phyloP scores from a whole-genome alignment of 2,329 filamentous ascomycete genomes.

The Curvularia verruculosa region DNA sequence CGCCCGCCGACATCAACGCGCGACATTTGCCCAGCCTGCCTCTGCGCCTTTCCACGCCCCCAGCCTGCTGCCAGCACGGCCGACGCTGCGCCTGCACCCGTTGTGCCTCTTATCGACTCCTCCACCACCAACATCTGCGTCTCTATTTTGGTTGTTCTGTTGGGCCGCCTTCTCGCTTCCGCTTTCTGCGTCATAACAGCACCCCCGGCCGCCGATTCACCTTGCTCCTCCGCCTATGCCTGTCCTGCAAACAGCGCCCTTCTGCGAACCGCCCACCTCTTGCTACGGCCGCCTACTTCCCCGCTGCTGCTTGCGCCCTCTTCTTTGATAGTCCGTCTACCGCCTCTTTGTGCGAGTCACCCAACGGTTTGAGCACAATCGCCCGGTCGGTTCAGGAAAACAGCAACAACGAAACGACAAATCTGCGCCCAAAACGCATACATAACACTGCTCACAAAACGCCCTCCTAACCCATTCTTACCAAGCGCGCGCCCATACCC shows the following conservation, averaged over 20 bases:
- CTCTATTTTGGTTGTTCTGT: constrained; percentile 1
- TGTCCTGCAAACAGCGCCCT: constrained; percentile 9
- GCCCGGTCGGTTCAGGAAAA: constrained; percentile 18
- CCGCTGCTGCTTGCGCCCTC: constrained; percentile 8
- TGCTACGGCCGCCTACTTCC: constrained; percentile 8
- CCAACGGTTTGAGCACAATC: constrained; percentile 25
- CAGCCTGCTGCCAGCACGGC: background rate
- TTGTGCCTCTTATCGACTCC: constrained; percentile 1
- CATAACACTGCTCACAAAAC: constrained; percentile 15
- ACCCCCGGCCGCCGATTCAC: constrained; percentile 7
- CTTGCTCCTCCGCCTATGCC: constrained; percentile 10
- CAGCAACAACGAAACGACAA: constrained; percentile 24
- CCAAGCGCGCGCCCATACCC: background rate
- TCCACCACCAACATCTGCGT: background rate
- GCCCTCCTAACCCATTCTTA: background rate
- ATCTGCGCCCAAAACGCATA: constrained; percentile 16
- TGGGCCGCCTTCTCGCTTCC: background rate
- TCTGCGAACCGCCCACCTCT: constrained; percentile 6
- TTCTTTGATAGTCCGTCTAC: constrained; percentile 2
- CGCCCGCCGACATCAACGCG: constrained; percentile 15
- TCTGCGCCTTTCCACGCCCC: background rate
- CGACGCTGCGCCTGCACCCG: background rate
- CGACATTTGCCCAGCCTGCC: constrained; percentile 8
- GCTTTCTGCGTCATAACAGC: constrained; percentile 12
- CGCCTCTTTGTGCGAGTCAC: constrained; percentile 20